A percentile compares a stretch with the other conserved stretches of the same genome.
Evolutionary conservation across 306 rosid genomes (phyloP).

Genomic region (Biancaea sappan): DNA sequence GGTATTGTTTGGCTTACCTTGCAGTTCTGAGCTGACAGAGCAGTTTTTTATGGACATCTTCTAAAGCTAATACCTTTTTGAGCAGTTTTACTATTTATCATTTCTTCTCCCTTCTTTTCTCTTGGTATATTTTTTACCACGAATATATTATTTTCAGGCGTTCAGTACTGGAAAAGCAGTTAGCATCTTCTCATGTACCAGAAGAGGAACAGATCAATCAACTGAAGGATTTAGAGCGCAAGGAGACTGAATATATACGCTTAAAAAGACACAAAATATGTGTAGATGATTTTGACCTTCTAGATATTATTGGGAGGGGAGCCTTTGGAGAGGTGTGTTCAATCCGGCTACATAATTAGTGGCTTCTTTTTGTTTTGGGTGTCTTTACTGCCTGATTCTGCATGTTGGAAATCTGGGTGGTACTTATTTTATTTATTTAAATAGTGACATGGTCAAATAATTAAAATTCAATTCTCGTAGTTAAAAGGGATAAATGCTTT

Average conservation of each 20-base stretch:
- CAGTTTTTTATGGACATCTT: background rate
- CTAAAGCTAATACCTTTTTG: background rate
- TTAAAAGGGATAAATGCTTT: background rate
- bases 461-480: background rate
- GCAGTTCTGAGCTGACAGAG: background rate
- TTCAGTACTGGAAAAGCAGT: conserved; percentile 65
- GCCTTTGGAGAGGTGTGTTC: conserved; percentile 90
- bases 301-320: conserved; percentile 90
- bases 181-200: conserved; percentile 72
- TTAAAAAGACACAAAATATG: conserved; percentile 88
- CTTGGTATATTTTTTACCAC: conserved; percentile 10
- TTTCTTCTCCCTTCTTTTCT: background rate
- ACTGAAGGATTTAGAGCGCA: conserved; percentile 85
- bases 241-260: conserved; percentile 80
- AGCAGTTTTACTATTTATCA: background rate
- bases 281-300: conserved; percentile 88
- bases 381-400: background rate
- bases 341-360: conserved; percentile 1
- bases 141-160: conserved; percentile 61
- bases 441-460: background rate
- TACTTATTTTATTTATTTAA: background rate
- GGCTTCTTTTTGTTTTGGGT: background rate
- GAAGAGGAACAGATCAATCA: conserved; percentile 80
- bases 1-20: background rate
- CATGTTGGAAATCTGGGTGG: background rate